These are phyloP conservation scores for Kalanchoe fedtschenkoi DNA, from an alignment of 164 flowering plant genomes.

Conservation along the genomic window DNA sequence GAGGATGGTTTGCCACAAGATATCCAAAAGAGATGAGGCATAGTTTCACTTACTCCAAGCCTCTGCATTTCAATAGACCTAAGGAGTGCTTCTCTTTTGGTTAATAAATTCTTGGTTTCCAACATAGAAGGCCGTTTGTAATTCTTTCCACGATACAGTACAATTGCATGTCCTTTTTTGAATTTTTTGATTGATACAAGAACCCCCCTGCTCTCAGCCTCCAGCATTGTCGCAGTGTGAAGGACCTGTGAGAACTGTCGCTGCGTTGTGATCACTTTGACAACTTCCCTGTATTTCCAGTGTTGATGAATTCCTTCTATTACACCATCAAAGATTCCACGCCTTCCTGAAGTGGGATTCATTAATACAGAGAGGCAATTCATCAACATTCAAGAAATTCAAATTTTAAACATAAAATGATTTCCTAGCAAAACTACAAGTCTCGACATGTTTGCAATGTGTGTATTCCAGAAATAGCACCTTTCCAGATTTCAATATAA, in stretches of 20 bases:
- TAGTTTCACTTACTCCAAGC: conserved; percentile 57
- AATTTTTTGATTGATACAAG: conserved; percentile 57
- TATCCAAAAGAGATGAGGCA: not conserved
- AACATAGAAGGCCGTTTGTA: conserved; percentile 52
- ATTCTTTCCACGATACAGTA: conserved; percentile 86
- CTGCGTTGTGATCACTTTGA: conserved; percentile 80
- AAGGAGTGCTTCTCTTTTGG: conserved; percentile 53
- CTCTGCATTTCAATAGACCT: conserved; percentile 81
- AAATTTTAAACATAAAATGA: no score
- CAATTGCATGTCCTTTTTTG: conserved; percentile 74
- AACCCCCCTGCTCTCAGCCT: conserved; percentile 73
- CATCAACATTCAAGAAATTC: not conserved
- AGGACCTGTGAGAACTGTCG: conserved; percentile 29
- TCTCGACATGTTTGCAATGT: no score
- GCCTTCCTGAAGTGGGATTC: conserved; percentile 50
- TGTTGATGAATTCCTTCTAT: conserved; percentile 82
- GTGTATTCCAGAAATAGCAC: no score
- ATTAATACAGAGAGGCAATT: not conserved
- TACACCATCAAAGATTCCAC: conserved; percentile 88
- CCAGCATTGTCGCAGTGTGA: conserved; percentile 53
- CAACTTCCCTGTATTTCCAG: conserved; percentile 94
- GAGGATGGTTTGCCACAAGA: not conserved
- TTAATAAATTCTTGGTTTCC: conserved; percentile 37
- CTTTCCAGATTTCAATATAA: no score
- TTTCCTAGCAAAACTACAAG: no score